Conservation (phyloP, 2,329 filamentous ascomycete species). For the Proliferodiscus dingleyae region DNA sequence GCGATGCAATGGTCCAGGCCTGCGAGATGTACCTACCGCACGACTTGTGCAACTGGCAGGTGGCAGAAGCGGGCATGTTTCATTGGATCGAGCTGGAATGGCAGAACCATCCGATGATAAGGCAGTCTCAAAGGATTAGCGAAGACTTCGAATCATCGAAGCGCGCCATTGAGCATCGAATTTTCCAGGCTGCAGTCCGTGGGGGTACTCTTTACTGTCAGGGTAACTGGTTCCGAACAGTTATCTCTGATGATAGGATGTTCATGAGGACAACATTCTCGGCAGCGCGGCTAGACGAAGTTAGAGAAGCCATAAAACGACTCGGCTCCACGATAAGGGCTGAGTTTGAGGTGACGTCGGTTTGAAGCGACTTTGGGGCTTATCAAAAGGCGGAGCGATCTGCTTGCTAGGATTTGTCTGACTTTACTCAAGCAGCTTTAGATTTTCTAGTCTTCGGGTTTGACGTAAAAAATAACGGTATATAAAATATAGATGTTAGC, state of each 20-base stretch:
- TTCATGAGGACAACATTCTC: neutral
- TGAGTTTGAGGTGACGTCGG: neutral
- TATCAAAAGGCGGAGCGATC: too few relatives aligned
- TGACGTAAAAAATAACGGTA: too few relatives aligned
- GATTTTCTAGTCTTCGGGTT: too few relatives aligned
- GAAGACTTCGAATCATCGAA: too few relatives aligned
- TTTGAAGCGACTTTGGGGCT: too few relatives aligned
- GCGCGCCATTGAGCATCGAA: neutral
- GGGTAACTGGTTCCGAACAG: neutral
- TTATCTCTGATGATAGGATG: neutral
- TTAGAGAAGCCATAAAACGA: neutral
- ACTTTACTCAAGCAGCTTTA: neutral
- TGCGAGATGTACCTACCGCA: neutral
- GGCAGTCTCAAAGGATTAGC: too few relatives aligned
- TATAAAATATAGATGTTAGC: too few relatives aligned
- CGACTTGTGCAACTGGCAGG: neutral
- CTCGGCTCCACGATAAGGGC: neutral
- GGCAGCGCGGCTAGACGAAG: neutral
- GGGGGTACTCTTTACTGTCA: neutral
- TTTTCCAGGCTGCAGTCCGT: neutral
- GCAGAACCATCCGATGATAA: neutral
- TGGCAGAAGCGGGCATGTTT: neutral
- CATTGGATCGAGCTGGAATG: neutral
- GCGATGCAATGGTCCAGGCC: neutral
- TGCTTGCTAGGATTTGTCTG: too few relatives aligned